Percentiles rank a stretch among this genome's conserved stretches.
Conservation (phyloP, 257 asterid genomes). For the Primulina eburnea region DNA sequence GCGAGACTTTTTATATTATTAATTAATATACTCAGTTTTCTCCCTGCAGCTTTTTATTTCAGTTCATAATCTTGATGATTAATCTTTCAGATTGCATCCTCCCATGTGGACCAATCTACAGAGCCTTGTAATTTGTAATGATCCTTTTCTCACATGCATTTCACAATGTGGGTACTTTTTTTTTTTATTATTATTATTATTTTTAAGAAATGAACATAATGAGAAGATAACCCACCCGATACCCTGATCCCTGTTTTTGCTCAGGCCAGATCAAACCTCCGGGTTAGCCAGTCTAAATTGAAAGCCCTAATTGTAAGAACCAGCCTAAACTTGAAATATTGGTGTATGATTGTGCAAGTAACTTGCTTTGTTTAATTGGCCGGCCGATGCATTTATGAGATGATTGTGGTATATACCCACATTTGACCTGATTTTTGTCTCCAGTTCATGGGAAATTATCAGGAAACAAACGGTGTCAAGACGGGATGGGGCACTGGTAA, state of each 20-base stretch:
- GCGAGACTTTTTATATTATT: not conserved
- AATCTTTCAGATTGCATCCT: no score
- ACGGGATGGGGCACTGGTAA: slow-evolving; percentile 98
- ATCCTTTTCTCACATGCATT: no score
- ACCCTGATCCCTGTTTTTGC: no score
- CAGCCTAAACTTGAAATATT: not conserved
- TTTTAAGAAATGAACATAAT: no score
- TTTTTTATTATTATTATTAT: no score
- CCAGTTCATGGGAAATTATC: slow-evolving; percentile 95
- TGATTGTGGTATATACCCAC: slow-evolving; percentile 24
- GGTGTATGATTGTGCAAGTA: not conserved
- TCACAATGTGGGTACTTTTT: not conserved
- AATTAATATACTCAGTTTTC: not conserved
- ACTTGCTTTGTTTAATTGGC: not conserved
- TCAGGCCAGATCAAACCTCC: not conserved
- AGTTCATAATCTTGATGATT: no score
- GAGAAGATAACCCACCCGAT: no score
- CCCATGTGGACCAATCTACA: no score
- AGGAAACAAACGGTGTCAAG: slow-evolving; percentile 71
- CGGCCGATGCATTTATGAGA: not conserved
- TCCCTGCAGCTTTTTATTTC: not conserved
- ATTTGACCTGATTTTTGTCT: slow-evolving; percentile 29
- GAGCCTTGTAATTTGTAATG: no score
- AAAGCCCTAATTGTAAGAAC: not conserved
- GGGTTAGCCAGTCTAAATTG: not conserved